Evolutionary conservation across 495 filamentous ascomycete genomes (phyloP).

Genomic region (Paragyromitra xinjiangensis): DNA sequence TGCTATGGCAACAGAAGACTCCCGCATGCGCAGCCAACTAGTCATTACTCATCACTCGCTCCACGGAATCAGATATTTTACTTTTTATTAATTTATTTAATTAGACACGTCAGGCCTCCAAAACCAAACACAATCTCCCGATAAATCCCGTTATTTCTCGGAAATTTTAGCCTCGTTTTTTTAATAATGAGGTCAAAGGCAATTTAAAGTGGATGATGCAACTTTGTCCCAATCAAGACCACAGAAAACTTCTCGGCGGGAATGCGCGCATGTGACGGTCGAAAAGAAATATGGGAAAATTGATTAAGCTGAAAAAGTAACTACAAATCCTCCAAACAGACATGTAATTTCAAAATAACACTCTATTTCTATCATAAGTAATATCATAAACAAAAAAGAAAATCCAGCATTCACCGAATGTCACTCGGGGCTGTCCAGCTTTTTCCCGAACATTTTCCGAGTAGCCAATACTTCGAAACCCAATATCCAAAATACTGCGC

Average conservation of each 20-base stretch:
- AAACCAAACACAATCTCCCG: background rate
- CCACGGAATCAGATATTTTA: background rate
- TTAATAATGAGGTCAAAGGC: background rate
- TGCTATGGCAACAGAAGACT: background rate
- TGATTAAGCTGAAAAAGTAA: background rate
- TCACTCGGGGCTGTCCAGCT: too few relatives aligned
- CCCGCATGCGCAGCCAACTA: background rate
- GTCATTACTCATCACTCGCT: background rate
- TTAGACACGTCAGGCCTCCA: too few relatives aligned
- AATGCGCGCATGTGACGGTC: background rate
- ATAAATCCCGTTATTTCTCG: background rate
- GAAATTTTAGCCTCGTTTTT: background rate
- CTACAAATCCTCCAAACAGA: background rate
- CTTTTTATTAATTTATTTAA: too few relatives aligned
- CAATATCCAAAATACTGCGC: too few relatives aligned
- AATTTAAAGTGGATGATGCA: background rate
- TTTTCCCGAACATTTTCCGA: too few relatives aligned
- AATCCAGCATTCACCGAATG: background rate
- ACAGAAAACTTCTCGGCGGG: background rate
- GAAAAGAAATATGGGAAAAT: background rate
- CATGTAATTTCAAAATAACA: background rate
- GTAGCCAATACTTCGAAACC: too few relatives aligned
- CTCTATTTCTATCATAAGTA: background rate
- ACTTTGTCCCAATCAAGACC: too few relatives aligned
- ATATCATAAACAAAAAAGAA: background rate